A percentile compares a stretch with the other conserved stretches of the same genome.
phyloP scores from a whole-genome alignment of 2,329 filamentous ascomycete genomes.

The Microsporum ferrugineum region DNA sequence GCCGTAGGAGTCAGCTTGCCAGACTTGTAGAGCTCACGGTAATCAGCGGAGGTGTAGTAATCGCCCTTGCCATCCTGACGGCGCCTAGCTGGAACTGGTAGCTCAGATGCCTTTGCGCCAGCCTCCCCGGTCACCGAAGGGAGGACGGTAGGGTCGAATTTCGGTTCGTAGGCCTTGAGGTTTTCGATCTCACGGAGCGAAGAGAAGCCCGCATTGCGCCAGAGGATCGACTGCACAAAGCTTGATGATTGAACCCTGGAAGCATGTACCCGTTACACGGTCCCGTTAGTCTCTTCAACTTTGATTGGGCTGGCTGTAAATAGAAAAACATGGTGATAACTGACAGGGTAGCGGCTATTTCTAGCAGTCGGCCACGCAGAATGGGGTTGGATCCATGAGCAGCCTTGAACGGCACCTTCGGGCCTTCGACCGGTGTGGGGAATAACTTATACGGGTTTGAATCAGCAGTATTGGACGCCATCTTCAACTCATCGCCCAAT shows the following conservation, averaged over 20 bases:
- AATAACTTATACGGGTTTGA: not conserved
- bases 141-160: slow-evolving; percentile 49
- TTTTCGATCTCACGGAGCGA: slow-evolving; percentile 44
- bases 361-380: slow-evolving; percentile 54
- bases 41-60: slow-evolving; percentile 64
- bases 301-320: not conserved
- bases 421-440: slow-evolving; percentile 30
- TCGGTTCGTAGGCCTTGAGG: slow-evolving; percentile 43
- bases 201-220: slow-evolving; percentile 58
- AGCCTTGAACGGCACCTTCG: slow-evolving; percentile 36
- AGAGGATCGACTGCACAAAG: slow-evolving; percentile 54
- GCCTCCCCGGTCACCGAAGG: slow-evolving; percentile 24
- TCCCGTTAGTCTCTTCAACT: slow-evolving; percentile 5
- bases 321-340: slow-evolving; percentile 18
- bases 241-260: slow-evolving; percentile 47
- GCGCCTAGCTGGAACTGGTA: slow-evolving; percentile 25
- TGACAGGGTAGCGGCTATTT: slow-evolving; percentile 52
- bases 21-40: slow-evolving; percentile 60
- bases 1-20: slow-evolving; percentile 59
- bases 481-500: not conserved
- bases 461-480: not conserved
- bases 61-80: slow-evolving; percentile 24
- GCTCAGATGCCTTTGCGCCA: slow-evolving; percentile 13
- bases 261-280: not conserved
- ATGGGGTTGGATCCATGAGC: slow-evolving; percentile 55